These are phyloP conservation scores for Phytophthora cactorum DNA, from an alignment of 352 stramenopile species.

Conservation along the genomic window DNA sequence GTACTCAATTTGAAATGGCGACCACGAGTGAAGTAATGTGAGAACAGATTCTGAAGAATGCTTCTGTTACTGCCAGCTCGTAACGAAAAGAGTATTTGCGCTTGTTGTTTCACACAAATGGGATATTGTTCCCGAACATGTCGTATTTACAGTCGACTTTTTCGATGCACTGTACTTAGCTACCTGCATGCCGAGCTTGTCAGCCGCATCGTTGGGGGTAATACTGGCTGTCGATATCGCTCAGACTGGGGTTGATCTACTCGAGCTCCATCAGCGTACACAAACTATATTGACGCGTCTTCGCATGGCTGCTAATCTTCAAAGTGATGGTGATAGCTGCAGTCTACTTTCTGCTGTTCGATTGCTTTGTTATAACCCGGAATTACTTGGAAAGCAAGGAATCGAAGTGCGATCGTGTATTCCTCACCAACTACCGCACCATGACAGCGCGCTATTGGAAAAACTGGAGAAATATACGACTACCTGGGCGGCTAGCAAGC, in stretches of 20 bases:
- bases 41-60: too few relatives aligned
- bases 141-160: not conserved
- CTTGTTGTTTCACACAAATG: not conserved
- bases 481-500: not conserved
- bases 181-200: slow-evolving; percentile 1
- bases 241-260: not conserved
- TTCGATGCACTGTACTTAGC: not conserved
- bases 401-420: not conserved
- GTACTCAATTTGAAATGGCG: too few relatives aligned
- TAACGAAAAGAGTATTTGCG: not conserved
- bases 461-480: not conserved
- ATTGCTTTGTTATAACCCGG: not conserved
- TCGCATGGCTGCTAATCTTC: not conserved
- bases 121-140: not conserved
- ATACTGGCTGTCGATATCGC: not conserved
- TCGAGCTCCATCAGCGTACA: not conserved
- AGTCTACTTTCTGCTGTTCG: not conserved
- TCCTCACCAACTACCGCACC: not conserved
- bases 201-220: not conserved
- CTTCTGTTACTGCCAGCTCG: not conserved
- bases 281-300: not conserved
- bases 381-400: not conserved
- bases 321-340: not conserved
- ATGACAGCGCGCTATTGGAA: not conserved
- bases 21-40: too few relatives aligned